Evolutionary conservation across 2,329 filamentous ascomycete species (phyloP).

Genomic region (Coniochaeta sp.): DNA sequence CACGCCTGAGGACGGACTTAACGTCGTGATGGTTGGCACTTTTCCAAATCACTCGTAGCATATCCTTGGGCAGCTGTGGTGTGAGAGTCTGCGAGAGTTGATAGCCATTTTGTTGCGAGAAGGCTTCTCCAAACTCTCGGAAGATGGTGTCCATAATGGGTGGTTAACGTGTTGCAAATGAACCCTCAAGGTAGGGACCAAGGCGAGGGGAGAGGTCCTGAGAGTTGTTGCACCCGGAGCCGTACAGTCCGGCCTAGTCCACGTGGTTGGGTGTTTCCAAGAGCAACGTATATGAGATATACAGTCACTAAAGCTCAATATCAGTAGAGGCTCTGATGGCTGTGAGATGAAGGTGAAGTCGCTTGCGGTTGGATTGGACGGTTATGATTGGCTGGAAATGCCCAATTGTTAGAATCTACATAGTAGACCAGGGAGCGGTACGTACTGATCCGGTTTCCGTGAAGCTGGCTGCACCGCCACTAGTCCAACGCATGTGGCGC

Average conservation of each 20-base stretch:
- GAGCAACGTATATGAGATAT: neutral
- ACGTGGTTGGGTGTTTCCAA: neutral
- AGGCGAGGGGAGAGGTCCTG: neutral
- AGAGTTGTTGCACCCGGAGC: neutral
- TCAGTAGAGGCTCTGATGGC: neutral
- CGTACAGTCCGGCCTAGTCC: neutral
- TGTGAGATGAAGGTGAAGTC: neutral
- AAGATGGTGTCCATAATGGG: conserved; percentile 65
- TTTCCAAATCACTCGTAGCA: conserved; percentile 62
- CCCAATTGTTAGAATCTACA: neutral
- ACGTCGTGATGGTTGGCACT: conserved; percentile 60
- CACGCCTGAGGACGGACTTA: conserved; percentile 63
- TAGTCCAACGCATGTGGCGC: neutral
- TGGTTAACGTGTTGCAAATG: neutral
- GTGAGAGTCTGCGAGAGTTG: conserved; percentile 67
- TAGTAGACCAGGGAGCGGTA: neutral
- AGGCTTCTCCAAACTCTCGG: conserved; percentile 63
- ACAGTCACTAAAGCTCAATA: neutral
- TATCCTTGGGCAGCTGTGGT: conserved; percentile 57
- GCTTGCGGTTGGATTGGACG: neutral
- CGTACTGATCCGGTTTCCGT: neutral
- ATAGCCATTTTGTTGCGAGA: conserved; percentile 59
- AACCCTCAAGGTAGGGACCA: neutral
- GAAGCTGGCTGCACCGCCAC: conserved; percentile 1
- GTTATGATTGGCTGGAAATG: neutral